These are phyloP conservation scores for Gaultheria prostrata DNA, from an alignment of 148 eudicot genomes.

Conservation along the genomic window DNA sequence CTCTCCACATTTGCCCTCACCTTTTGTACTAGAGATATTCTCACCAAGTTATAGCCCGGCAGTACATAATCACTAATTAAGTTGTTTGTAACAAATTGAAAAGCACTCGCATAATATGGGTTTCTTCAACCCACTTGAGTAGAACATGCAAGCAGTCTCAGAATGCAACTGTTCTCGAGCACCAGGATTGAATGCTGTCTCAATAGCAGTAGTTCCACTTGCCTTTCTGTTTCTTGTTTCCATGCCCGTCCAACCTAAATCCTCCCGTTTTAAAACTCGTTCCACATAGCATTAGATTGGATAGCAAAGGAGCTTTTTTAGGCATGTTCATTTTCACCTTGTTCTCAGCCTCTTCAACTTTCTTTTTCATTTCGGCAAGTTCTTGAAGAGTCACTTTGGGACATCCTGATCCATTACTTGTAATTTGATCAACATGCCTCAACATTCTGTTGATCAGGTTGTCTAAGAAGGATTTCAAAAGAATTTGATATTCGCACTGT, in stretches of 20 bases:
- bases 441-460: not conserved
- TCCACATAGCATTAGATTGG: not conserved
- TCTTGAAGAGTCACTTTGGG: no score
- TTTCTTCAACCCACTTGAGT: slow-evolving; percentile 18
- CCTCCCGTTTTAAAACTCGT: not conserved
- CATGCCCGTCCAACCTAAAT: not conserved
- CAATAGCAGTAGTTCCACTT: not conserved
- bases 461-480: not conserved
- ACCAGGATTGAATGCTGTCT: not conserved
- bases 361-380: no score
- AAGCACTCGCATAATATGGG: slow-evolving; percentile 18
- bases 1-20: not conserved
- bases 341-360: no score
- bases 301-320: not conserved
- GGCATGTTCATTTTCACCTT: not conserved
- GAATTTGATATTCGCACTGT: not conserved
- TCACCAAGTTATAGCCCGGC: slow-evolving; percentile 16
- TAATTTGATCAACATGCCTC: not conserved
- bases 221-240: not conserved
- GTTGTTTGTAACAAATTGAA: slow-evolving; percentile 12
- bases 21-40: slow-evolving; percentile 1
- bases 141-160: slow-evolving; percentile 12
- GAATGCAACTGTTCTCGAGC: not conserved
- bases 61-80: slow-evolving; percentile 12
- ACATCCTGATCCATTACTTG: no score